phyloP scores from a whole-genome alignment of 805 yeast genomes.

The Candida fluviatilis region DNA sequence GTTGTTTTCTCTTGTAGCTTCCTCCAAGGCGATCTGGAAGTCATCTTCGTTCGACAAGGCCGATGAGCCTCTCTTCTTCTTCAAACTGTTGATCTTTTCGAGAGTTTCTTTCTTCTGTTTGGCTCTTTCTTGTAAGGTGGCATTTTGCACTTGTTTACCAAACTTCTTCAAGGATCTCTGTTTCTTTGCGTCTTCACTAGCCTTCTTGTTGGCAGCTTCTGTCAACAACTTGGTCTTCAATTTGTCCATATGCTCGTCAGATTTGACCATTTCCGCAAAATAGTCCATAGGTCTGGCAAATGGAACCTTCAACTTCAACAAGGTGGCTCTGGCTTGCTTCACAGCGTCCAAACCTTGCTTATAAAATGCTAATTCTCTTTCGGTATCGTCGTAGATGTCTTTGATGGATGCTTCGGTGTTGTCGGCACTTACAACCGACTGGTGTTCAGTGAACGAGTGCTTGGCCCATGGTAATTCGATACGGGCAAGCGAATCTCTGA shows the following conservation, averaged over 20 bases:
- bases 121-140: conserved; percentile 88
- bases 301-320: conserved; percentile 71
- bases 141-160: conserved; percentile 95
- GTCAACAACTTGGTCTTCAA: conserved; percentile 74
- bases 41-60: conserved; percentile 67
- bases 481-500: conserved; percentile 64
- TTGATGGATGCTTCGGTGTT: conserved; percentile 63
- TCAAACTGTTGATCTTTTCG: conserved; percentile 85
- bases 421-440: conserved; percentile 58
- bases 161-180: conserved; percentile 94
- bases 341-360: conserved; percentile 91
- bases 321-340: conserved; percentile 59
- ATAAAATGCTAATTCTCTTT: conserved; percentile 91
- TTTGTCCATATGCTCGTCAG: conserved; percentile 97
- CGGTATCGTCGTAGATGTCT: conserved; percentile 93
- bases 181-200: conserved; percentile 87
- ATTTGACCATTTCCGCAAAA: conserved; percentile 97
- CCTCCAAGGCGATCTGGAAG: conserved; percentile 90
- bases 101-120: conserved; percentile 87
- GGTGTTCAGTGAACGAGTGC: conserved; percentile 79
- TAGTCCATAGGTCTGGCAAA: conserved; percentile 92
- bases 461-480: conserved; percentile 62
- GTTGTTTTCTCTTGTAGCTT: conserved; percentile 51
- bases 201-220: conserved; percentile 82
- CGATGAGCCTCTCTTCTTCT: conserved; percentile 77